Evolutionary conservation across 768 basidiomycete species (phyloP).

Genomic region (Pleurotus salmoneostramineus): DNA sequence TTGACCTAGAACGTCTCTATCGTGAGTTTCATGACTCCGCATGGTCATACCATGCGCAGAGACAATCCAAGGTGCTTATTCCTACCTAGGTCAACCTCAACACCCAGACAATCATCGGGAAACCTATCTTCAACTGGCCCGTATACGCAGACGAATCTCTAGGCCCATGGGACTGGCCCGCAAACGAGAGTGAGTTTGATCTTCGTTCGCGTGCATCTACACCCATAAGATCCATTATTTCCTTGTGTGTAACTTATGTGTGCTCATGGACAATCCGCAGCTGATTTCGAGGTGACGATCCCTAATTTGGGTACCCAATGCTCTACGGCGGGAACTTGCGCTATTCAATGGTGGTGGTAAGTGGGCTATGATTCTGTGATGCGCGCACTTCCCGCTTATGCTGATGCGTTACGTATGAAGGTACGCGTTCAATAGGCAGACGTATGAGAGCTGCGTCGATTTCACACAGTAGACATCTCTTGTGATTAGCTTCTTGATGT

Average conservation of each 20-base stretch:
- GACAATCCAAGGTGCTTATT: no score
- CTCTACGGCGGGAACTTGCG: slow-evolving; percentile 24
- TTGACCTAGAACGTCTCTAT: slow-evolving; percentile 29
- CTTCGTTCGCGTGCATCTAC: not conserved
- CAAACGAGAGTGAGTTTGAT: slow-evolving; percentile 28
- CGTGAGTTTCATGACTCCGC: slow-evolving; percentile 10
- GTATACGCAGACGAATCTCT: slow-evolving; percentile 27
- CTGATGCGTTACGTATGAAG: not conserved
- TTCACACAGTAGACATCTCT: slow-evolving; percentile 14
- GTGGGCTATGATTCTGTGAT: slow-evolving; percentile 5
- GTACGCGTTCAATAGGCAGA: slow-evolving; percentile 19
- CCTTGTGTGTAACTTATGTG: not conserved
- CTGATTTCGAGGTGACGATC: slow-evolving; percentile 26
- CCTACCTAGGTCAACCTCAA: slow-evolving; percentile 24
- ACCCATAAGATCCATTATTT: not conserved
- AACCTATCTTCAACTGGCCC: slow-evolving; percentile 26
- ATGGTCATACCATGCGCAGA: no score
- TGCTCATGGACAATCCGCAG: slow-evolving; percentile 12
- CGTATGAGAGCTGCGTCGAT: slow-evolving; percentile 32
- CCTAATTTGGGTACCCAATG: slow-evolving; percentile 26
- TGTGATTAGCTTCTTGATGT: not conserved
- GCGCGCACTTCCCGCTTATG: not conserved
- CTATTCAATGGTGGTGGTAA: slow-evolving; percentile 36
- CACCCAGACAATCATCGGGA: slow-evolving; percentile 22
- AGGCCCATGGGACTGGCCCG: slow-evolving; percentile 25